Percentiles rank a stretch among this genome's conserved stretches.
These are phyloP conservation scores for Mycena galericulata DNA, from an alignment of 768 basidiomycete species.

Conservation along the genomic window DNA sequence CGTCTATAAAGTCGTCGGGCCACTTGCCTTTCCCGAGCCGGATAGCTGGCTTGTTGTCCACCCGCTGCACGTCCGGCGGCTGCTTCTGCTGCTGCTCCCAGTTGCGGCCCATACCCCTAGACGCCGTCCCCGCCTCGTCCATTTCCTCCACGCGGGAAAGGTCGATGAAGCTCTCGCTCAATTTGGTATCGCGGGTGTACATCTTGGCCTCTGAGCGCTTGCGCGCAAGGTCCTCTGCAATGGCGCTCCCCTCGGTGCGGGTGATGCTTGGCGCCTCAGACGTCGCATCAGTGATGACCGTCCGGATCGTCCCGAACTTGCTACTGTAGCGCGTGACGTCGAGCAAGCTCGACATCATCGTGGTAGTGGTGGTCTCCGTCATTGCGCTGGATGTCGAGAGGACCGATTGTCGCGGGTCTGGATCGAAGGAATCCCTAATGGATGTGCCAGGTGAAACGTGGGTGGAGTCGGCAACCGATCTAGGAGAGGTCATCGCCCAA, in stretches of 20 bases:
- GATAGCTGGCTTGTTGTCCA: constrained; percentile 55
- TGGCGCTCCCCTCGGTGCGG: constrained; percentile 70
- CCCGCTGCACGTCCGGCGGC: constrained; percentile 37
- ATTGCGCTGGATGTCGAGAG: constrained; percentile 63
- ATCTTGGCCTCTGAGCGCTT: constrained; percentile 48
- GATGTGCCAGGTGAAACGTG: constrained; percentile 48
- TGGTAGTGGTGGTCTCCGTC: constrained; percentile 65
- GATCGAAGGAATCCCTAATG: constrained; percentile 48
- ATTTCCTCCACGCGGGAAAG: constrained; percentile 37
- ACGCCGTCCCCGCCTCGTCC: constrained; percentile 38
- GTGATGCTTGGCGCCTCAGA: constrained; percentile 78
- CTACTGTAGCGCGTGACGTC: constrained; percentile 63
- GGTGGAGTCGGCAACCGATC: constrained; percentile 50
- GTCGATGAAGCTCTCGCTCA: constrained; percentile 61
- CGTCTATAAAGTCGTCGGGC: constrained; percentile 85
- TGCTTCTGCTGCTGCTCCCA: constrained; percentile 27
- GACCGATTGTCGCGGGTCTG: constrained; percentile 68
- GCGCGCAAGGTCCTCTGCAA: constrained; percentile 63
- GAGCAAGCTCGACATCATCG: constrained; percentile 71
- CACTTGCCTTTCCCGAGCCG: constrained; percentile 83
- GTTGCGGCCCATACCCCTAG: constrained; percentile 39
- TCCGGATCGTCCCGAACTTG: constrained; percentile 84
- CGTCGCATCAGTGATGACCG: constrained; percentile 86
- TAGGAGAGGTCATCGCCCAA: constrained; percentile 33
- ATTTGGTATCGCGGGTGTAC: constrained; percentile 65